phyloP scores from a whole-genome alignment of 1,284 basidiomycete genomes.

The Peniophora sp. region DNA sequence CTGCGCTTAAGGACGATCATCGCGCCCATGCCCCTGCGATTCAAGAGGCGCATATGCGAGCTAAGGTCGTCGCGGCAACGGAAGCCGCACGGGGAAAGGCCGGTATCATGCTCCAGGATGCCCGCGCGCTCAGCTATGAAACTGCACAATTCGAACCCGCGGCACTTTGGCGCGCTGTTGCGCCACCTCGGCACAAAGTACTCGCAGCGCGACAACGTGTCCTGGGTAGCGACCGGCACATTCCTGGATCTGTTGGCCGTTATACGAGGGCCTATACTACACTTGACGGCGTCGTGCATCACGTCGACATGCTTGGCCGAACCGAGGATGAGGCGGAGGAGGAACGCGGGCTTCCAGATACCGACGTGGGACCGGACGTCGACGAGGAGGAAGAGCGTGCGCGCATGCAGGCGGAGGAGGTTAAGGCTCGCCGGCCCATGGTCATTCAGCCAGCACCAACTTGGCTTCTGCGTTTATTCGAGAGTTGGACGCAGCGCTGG shows the following conservation, averaged over 20 bases:
- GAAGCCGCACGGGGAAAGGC: slow-evolving; percentile 40
- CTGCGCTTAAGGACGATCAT: slow-evolving; percentile 47
- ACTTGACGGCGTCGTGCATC: slow-evolving; percentile 48
- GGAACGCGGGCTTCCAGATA: slow-evolving; percentile 39
- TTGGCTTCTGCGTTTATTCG: slow-evolving; percentile 69
- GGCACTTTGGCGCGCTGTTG: slow-evolving; percentile 59
- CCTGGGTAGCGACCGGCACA: slow-evolving; percentile 41
- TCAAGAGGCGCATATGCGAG: slow-evolving; percentile 34
- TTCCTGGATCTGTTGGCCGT: slow-evolving; percentile 44
- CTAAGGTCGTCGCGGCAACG: slow-evolving; percentile 39
- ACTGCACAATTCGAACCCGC: slow-evolving; percentile 56
- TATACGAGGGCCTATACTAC: slow-evolving; percentile 64
- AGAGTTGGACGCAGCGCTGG: slow-evolving; percentile 53
- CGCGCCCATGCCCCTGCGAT: slow-evolving; percentile 40
- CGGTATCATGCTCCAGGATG: slow-evolving; percentile 50
- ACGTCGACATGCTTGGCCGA: slow-evolving; percentile 59
- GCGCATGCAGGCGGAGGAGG: slow-evolving; percentile 39
- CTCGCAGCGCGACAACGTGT: slow-evolving; percentile 50
- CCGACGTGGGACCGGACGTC: neutral
- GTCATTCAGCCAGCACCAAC: slow-evolving; percentile 45
- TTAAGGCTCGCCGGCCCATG: slow-evolving; percentile 39
- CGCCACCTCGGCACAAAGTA: slow-evolving; percentile 53
- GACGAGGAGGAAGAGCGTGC: slow-evolving; percentile 13
- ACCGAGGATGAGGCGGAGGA: slow-evolving; percentile 73
- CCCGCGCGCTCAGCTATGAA: slow-evolving; percentile 64